Conservation (phyloP, 2,329 filamentous ascomycete genomes). For the Colletotrichum sp. region DNA sequence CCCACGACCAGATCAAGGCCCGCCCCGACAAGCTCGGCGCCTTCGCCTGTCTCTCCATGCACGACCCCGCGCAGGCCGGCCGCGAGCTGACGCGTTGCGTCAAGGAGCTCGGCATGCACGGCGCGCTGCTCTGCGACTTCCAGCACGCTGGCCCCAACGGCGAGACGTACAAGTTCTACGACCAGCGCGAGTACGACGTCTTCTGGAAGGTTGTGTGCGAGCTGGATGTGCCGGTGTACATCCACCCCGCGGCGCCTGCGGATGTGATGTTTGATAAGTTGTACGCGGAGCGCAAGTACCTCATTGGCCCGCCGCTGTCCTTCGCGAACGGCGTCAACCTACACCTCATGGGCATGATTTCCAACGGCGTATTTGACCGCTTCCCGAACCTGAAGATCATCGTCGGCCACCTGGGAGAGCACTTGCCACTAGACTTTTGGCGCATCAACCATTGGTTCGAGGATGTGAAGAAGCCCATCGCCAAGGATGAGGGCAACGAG, state of each 20-base stretch:
- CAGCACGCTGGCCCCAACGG: conserved; percentile 64
- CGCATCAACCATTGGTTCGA: conserved; percentile 62
- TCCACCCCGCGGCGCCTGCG: conserved; percentile 65
- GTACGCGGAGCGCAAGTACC: conserved; percentile 63
- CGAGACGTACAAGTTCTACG: conserved; percentile 69
- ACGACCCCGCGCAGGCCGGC: conserved; percentile 55
- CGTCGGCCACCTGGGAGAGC: conserved; percentile 54
- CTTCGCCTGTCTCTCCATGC: conserved; percentile 56
- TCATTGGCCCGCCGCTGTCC: conserved; percentile 63
- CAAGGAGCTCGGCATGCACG: conserved; percentile 64
- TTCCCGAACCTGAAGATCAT: conserved; percentile 50
- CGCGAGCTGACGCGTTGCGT: conserved; percentile 59
- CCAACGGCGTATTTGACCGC: conserved; percentile 56
- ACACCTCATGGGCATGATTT: conserved; percentile 58
- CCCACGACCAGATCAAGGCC: conserved; percentile 40
- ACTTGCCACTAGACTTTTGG: conserved; percentile 54
- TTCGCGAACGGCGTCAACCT: conserved; percentile 65
- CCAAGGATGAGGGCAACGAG: conserved; percentile 29
- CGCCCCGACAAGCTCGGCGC: conserved; percentile 49
- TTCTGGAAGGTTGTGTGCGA: conserved; percentile 66
- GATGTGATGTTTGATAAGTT: conserved; percentile 62
- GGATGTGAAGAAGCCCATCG: conserved; percentile 57
- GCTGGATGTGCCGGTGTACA: conserved; percentile 68
- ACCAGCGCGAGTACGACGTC: conserved; percentile 62
- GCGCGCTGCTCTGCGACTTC: conserved; percentile 66